Evolutionary conservation across 1,284 basidiomycete species (phyloP).

Genomic region (Marasmius oreades): DNA sequence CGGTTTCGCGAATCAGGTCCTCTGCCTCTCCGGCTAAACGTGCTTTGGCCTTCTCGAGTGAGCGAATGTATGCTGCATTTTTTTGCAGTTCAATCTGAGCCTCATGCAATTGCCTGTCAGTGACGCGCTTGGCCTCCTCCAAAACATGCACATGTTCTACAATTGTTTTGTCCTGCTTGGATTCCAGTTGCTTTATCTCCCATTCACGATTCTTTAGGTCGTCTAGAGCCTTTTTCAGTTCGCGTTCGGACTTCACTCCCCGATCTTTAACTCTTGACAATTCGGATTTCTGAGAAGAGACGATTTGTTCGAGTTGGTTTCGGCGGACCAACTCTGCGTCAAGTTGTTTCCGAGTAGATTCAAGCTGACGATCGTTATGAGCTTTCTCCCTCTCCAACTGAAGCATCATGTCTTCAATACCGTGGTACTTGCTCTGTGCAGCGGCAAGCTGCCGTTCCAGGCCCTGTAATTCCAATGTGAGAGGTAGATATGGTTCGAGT

Average conservation of each 20-base stretch:
- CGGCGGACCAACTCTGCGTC: slow-evolving; percentile 70
- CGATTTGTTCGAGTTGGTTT: slow-evolving; percentile 67
- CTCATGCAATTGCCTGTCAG: slow-evolving; percentile 87
- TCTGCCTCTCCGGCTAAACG: slow-evolving; percentile 83
- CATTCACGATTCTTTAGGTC: slow-evolving; percentile 83
- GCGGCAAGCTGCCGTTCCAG: slow-evolving; percentile 75
- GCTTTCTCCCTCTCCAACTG: slow-evolving; percentile 82
- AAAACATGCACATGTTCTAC: slow-evolving; percentile 98
- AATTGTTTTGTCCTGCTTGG: slow-evolving; percentile 94
- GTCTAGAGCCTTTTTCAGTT: slow-evolving; percentile 74
- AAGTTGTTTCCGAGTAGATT: slow-evolving; percentile 63
- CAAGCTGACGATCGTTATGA: slow-evolving; percentile 70
- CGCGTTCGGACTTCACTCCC: slow-evolving; percentile 73
- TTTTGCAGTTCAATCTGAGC: slow-evolving; percentile 76
- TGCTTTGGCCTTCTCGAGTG: slow-evolving; percentile 78
- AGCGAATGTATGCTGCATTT: slow-evolving; percentile 74
- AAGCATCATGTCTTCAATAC: slow-evolving; percentile 85
- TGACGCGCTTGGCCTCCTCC: slow-evolving; percentile 95
- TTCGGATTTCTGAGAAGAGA: slow-evolving; percentile 67
- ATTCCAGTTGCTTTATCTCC: slow-evolving; percentile 83
- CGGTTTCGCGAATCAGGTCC: slow-evolving; percentile 75
- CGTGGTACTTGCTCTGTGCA: slow-evolving; percentile 75
- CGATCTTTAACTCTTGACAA: slow-evolving; percentile 66
- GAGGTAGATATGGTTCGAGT: slow-evolving; percentile 1
- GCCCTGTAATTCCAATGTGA: slow-evolving; percentile 36